Conservation (phyloP, 805 yeast species). For the Starmerella riodocensis region DNA sequence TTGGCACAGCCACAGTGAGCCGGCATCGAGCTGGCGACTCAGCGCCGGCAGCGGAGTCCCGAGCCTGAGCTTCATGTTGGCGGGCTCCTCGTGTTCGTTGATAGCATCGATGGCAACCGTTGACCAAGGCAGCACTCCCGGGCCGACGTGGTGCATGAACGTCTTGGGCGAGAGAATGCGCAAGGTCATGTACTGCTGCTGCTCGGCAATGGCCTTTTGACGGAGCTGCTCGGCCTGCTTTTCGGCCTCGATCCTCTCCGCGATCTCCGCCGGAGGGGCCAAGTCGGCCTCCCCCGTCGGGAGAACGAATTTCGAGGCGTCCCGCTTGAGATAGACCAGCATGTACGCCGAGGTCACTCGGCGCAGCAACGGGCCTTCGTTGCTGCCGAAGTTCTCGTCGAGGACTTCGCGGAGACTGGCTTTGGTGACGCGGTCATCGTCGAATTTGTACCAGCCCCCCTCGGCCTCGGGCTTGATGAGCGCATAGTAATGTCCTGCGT, state of each 20-base stretch:
- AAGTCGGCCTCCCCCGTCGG: slow-evolving; percentile 32
- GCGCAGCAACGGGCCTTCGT: slow-evolving; percentile 37
- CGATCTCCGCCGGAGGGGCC: slow-evolving; percentile 52
- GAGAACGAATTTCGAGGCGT: slow-evolving; percentile 43
- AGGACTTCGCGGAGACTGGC: slow-evolving; percentile 77
- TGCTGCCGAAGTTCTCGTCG: slow-evolving; percentile 84
- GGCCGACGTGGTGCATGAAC: slow-evolving; percentile 11
- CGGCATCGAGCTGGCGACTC: slow-evolving; percentile 7
- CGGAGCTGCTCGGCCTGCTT: slow-evolving; percentile 39
- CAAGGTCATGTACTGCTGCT: slow-evolving; percentile 28
- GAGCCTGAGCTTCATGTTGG: slow-evolving; percentile 10
- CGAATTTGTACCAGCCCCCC: slow-evolving; percentile 69
- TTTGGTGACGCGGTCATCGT: slow-evolving; percentile 86
- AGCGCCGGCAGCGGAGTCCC: slow-evolving; percentile 10
- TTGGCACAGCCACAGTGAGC: slow-evolving; percentile 13
- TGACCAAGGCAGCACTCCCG: slow-evolving; percentile 14
- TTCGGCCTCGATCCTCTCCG: slow-evolving; percentile 52
- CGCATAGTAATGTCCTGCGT: slow-evolving; percentile 94
- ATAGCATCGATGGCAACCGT: background rate
- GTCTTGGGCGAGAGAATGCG: slow-evolving; percentile 4
- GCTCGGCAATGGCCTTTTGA: slow-evolving; percentile 56
- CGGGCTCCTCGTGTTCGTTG: slow-evolving; percentile 11
- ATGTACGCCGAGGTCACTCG: slow-evolving; percentile 92
- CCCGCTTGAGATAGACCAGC: slow-evolving; percentile 79
- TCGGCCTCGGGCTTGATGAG: slow-evolving; percentile 66